phyloP scores from a whole-genome alignment of 2,329 filamentous ascomycete species.

The Ophiocordyceps camponoti-floridani region DNA sequence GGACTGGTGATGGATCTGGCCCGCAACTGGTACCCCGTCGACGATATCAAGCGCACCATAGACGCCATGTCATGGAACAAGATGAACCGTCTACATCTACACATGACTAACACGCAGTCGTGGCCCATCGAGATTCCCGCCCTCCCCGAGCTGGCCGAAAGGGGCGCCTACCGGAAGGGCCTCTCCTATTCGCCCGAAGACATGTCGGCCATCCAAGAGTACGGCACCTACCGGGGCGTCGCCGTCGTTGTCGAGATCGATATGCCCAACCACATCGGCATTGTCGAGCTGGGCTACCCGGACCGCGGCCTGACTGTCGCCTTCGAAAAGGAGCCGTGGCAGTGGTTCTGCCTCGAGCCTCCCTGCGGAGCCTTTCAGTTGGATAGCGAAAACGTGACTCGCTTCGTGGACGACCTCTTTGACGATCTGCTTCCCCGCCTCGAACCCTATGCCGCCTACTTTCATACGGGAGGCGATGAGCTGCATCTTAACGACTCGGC shows the following conservation, averaged over 20 bases:
- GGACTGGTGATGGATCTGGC: conserved; percentile 67
- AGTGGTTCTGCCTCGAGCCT: conserved; percentile 41
- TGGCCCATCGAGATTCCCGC: conserved; percentile 71
- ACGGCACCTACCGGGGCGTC: conserved; percentile 47
- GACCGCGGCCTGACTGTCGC: conserved; percentile 27
- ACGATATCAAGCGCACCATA: conserved; percentile 55
- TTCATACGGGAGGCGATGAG: conserved; percentile 80
- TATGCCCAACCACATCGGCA: conserved; percentile 40
- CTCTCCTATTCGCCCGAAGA: conserved; percentile 51
- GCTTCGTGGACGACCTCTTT: conserved; percentile 55
- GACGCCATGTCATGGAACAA: conserved; percentile 66
- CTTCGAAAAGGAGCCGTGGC: conserved; percentile 37
- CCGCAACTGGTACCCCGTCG: conserved; percentile 50
- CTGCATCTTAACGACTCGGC: conserved; percentile 50
- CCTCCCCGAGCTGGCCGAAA: conserved; percentile 47
- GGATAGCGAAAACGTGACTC: conserved; percentile 50
- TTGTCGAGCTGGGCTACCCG: conserved; percentile 33
- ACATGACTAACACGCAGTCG: conserved; percentile 68
- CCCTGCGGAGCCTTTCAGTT: conserved; percentile 58
- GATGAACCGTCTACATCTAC: conserved; percentile 66
- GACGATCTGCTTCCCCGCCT: conserved; percentile 61
- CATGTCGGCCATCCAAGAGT: conserved; percentile 48
- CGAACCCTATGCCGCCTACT: conserved; percentile 50
- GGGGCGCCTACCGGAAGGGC: conserved; percentile 56
- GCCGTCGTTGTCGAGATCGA: conserved; percentile 43